Evolutionary conservation across 768 basidiomycete species (phyloP).

Genomic region (Kwoniella sp.): DNA sequence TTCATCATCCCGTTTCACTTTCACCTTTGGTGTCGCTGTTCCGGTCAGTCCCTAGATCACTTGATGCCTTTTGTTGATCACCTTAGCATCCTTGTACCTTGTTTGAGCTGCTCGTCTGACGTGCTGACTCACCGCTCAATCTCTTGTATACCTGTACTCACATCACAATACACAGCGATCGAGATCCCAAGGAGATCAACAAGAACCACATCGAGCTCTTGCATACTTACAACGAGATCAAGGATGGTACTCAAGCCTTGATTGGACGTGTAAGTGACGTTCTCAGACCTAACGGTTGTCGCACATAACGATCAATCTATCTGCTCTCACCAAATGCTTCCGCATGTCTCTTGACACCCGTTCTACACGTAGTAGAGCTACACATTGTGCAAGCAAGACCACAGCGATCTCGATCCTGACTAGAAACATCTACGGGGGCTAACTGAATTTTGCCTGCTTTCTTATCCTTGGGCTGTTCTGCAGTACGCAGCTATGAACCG

Average conservation of each 20-base stretch:
- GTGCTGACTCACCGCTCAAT: too few species aligned
- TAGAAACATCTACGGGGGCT: too few species aligned
- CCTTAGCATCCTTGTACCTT: too few species aligned
- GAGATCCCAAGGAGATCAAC: constrained; percentile 42
- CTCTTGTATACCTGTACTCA: too few species aligned
- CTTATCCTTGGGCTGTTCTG: too few species aligned
- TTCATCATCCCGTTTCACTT: neutral
- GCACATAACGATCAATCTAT: constrained; percentile 1
- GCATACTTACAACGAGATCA: constrained; percentile 57
- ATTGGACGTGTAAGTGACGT: constrained; percentile 49
- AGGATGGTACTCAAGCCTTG: constrained; percentile 54
- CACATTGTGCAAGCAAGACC: too few species aligned
- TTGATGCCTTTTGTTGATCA: neutral
- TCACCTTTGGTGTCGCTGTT: too few species aligned
- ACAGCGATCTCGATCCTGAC: too few species aligned
- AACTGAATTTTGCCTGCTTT: too few species aligned
- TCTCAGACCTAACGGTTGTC: neutral
- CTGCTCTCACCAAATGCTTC: too few species aligned
- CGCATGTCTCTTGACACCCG: neutral
- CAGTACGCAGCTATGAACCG: constrained; percentile 50
- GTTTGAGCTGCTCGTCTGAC: too few species aligned
- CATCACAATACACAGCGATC: too few species aligned
- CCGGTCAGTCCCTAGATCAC: neutral
- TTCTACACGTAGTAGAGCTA: neutral
- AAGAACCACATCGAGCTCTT: constrained; percentile 50